Evolutionary conservation across 805 yeast genomes (phyloP), one percentile per base, ranked within the genome.

Genomic region (Teunomyces kruisii): DNA sequence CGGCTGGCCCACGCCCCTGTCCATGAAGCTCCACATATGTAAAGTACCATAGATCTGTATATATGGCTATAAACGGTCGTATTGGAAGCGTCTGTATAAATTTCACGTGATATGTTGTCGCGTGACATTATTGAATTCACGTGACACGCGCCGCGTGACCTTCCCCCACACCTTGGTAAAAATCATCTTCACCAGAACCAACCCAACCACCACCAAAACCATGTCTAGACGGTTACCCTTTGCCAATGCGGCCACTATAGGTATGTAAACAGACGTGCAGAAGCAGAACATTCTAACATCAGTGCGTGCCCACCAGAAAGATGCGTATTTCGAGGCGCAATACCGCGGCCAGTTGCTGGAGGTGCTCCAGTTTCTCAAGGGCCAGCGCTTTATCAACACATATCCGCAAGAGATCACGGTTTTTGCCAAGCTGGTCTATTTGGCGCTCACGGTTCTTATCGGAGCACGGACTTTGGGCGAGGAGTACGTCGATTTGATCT

Each of bases 251-350:
- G 91, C 97, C 0, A 84, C 91, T 9, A 88, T 91, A 56, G 85
- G 85, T 80, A 68, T 53, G 84, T 75, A 10, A 6, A 15, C 22
- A 3, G 22, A 33, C 4, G 14, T 13, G 6, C 35, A 4, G 40
- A 4, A 19, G 4, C 16, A 14, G 14, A 10, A 63, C 66, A 16
- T 35, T n/a, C 38, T 19, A 29, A 10, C 19, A 15, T 12, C 47
- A 72, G 95, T 92, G 30, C 77, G 97, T 42, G 88, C 97, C 1
- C 84, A 88, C 60, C 97, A 92, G 59, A 92, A 92, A 59, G 99
- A 92, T 62, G 75, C 80, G 3, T 88, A 84, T 54, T 80, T 88
- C 35, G 86, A 84, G 53, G 64, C 75, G 0, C 61, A 78, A 2
- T 66, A 88, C 16, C 68, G 75, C 30, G 62, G 68, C 2, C 81